Evolutionary conservation across 306 rosid genomes (phyloP).

Genomic region (Trifolium subterraneum): DNA sequence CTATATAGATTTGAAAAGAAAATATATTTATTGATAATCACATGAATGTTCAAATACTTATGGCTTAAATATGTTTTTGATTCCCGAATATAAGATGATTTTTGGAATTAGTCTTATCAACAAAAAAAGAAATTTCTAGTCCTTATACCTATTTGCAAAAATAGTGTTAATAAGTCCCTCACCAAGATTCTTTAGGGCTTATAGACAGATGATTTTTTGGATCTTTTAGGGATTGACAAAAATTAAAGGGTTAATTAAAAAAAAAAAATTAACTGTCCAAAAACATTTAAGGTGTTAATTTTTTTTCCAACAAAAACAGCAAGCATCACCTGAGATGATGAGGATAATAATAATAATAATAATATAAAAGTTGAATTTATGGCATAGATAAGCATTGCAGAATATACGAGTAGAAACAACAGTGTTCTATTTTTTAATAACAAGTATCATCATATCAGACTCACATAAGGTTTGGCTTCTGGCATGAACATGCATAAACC

Average conservation of each 20-base stretch:
- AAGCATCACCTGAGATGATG: background rate
- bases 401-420: constrained; percentile 24
- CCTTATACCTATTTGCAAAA: background rate
- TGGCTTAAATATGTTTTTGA: background rate
- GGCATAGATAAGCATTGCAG: constrained; percentile 12
- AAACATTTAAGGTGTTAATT: background rate
- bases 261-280: background rate
- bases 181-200: background rate
- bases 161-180: background rate
- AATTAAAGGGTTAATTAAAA: background rate
- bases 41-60: constrained; percentile 11
- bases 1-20: constrained; percentile 30
- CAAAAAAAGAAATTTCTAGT: background rate
- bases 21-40: constrained; percentile 11
- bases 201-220: background rate
- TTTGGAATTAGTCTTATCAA: background rate
- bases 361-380: constrained; percentile 26
- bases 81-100: background rate
- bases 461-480: constrained; percentile 71
- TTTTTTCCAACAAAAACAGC: constrained; percentile 4
- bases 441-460: constrained; percentile 43
- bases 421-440: constrained; percentile 23
- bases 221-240: background rate
- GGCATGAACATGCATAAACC: constrained; percentile 99
- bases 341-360: background rate